Percentiles rank a stretch among this genome's conserved stretches.
phyloP scores from a whole-genome alignment of 2,329 filamentous ascomycete species.

The Fusarium sp. region DNA sequence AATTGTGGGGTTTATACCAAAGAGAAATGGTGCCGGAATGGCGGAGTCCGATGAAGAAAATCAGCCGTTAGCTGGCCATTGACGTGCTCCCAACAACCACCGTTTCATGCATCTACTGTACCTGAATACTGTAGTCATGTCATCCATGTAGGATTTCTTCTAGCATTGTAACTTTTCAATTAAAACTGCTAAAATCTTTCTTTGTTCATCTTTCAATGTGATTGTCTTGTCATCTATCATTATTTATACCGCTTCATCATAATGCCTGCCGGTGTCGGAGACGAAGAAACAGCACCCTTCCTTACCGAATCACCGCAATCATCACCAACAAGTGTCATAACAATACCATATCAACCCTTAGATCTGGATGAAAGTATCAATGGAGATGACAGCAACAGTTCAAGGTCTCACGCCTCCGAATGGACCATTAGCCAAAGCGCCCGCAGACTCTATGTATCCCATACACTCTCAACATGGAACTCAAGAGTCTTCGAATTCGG shows the following conservation, averaged over 20 bases:
- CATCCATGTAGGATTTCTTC: background rate
- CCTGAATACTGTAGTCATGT: background rate
- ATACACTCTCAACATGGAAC: slow-evolving; percentile 73
- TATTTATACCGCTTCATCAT: background rate
- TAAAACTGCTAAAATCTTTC: background rate
- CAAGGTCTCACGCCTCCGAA: background rate
- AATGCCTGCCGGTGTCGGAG: slow-evolving; percentile 30
- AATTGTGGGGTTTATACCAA: slow-evolving; percentile 16
- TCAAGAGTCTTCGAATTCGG: slow-evolving; percentile 73
- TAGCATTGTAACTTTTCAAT: background rate
- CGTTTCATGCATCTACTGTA: background rate
- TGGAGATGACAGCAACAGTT: background rate
- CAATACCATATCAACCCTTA: slow-evolving; percentile 3
- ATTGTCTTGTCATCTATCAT: background rate
- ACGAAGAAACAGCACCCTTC: slow-evolving; percentile 27
- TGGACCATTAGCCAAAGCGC: slow-evolving; percentile 40
- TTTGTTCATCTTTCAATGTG: background rate
- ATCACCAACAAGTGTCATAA: background rate
- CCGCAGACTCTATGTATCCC: slow-evolving; percentile 65
- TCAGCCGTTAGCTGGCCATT: slow-evolving; percentile 6
- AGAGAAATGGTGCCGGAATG: slow-evolving; percentile 8
- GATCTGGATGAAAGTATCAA: background rate
- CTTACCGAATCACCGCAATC: slow-evolving; percentile 7
- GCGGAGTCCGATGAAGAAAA: slow-evolving; percentile 20
- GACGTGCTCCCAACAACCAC: background rate